Evolutionary conservation across 1,284 basidiomycete species (phyloP).

Genomic region (Cryptococcus jaspeensis): DNA sequence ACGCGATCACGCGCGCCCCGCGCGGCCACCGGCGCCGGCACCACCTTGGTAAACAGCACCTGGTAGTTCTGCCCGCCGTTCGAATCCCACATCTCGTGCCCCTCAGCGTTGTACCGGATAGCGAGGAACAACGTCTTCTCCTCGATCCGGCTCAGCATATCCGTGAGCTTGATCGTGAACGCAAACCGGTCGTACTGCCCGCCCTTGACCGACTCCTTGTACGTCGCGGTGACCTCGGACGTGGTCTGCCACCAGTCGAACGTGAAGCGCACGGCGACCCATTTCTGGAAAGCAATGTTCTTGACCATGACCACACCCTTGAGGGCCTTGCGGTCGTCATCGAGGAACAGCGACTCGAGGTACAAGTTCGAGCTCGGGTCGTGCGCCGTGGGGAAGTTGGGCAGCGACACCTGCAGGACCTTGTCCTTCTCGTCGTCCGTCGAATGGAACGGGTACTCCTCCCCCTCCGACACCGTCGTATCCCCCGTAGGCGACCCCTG

Average conservation of each 20-base stretch:
- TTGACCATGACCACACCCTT: conserved; percentile 74
- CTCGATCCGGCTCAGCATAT: conserved; percentile 63
- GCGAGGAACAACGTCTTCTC: conserved; percentile 83
- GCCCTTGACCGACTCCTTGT: conserved; percentile 64
- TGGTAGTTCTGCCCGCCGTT: conserved; percentile 78
- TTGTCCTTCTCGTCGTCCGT: conserved; percentile 52
- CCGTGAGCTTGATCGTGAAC: conserved; percentile 57
- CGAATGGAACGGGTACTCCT: conserved; percentile 57
- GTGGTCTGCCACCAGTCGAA: conserved; percentile 95
- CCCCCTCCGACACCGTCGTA: conserved; percentile 76
- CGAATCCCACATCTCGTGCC: conserved; percentile 84
- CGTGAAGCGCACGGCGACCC: conserved; percentile 85
- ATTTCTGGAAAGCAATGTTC: conserved; percentile 85
- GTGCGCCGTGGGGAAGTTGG: conserved; percentile 57
- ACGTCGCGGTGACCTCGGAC: conserved; percentile 81
- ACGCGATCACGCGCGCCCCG: conserved; percentile 17
- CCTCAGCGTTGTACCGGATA: conserved; percentile 70
- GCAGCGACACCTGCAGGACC: conserved; percentile 52
- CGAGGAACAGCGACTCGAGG: conserved; percentile 60
- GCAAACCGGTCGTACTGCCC: conserved; percentile 63
- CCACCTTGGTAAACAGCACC: conserved; percentile 52
- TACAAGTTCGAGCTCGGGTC: conserved; percentile 54
- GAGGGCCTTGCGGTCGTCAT: conserved; percentile 61
- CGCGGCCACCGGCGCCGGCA: conserved; percentile 5
- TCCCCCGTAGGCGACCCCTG: conserved; percentile 82